Percentiles rank a stretch among this genome's conserved stretches.
Evolutionary conservation across 345 rosid genomes (phyloP).

Genomic region (Eucalyptus guilfoylei): DNA sequence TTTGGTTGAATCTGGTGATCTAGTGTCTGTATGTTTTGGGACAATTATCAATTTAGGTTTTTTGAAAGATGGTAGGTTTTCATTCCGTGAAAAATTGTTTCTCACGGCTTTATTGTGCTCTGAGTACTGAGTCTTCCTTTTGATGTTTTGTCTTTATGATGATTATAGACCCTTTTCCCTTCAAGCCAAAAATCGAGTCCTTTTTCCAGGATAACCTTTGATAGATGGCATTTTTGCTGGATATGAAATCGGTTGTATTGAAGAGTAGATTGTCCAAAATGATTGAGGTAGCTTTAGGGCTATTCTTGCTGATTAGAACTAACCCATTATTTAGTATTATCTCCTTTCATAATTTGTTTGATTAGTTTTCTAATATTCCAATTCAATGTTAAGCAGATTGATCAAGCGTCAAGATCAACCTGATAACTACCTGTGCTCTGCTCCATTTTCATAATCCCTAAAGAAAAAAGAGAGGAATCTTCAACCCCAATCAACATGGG

Average conservation of each 20-base stretch:
- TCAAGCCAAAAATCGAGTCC: neutral
- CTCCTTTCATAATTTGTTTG: neutral
- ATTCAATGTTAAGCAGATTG: neutral
- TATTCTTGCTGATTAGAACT: neutral
- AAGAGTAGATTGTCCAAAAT: neutral
- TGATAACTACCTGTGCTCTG: neutral
- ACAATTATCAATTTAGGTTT: neutral
- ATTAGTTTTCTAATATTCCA: neutral
- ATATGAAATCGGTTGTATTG: neutral
- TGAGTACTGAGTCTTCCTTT: neutral
- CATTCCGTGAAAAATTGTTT: neutral
- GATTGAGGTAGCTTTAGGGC: neutral
- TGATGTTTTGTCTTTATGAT: neutral
- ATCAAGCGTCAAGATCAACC: neutral
- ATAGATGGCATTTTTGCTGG: neutral
- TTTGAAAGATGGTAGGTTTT: neutral
- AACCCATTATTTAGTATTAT: neutral
- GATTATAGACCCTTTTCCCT: neutral
- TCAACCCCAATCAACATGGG: conserved; percentile 33
- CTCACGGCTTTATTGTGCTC: neutral
- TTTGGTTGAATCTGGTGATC: neutral
- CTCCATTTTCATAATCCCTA: neutral
- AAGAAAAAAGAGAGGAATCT: neutral
- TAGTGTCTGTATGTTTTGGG: neutral
- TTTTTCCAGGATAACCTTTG: neutral